These are phyloP conservation scores for Fusarium subglutinans DNA, from an alignment of 2,329 filamentous ascomycete genomes.

Conservation along the genomic window DNA sequence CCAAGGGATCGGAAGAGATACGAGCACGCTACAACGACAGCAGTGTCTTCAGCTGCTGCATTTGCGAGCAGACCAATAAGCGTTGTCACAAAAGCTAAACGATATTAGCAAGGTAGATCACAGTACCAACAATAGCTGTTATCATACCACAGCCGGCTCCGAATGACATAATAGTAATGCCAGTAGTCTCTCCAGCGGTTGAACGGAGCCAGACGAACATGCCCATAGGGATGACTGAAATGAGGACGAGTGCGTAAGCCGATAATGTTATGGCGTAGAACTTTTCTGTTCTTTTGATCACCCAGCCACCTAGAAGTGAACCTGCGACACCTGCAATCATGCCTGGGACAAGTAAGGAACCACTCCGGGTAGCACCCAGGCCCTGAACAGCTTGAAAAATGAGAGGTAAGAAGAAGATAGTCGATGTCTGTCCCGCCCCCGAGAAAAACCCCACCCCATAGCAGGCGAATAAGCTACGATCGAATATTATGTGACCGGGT, in stretches of 20 bases:
- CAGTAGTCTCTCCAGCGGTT: conserved; percentile 62
- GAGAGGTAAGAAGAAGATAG: conserved; percentile 78
- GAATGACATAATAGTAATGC: conserved; percentile 60
- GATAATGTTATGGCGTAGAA: conserved; percentile 75
- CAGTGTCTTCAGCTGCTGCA: conserved; percentile 71
- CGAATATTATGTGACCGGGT: conserved; percentile 77
- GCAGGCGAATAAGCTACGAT: conserved; percentile 71
- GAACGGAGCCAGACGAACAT: conserved; percentile 61
- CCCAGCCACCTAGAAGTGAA: conserved; percentile 69
- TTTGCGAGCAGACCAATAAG: conserved; percentile 79
- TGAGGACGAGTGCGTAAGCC: conserved; percentile 62
- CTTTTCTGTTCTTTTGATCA: conserved; percentile 75
- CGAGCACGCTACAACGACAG: conserved; percentile 79
- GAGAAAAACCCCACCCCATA: conserved; percentile 79
- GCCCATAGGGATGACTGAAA: conserved; percentile 65
- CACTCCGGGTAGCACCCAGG: conserved; percentile 69
- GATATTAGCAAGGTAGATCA: neutral
- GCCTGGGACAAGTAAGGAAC: conserved; percentile 72
- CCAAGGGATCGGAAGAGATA: conserved; percentile 84
- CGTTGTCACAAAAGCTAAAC: conserved; percentile 56
- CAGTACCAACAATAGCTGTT: neutral
- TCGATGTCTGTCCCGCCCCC: conserved; percentile 64
- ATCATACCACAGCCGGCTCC: conserved; percentile 50
- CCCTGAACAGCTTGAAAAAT: conserved; percentile 80
- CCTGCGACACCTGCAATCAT: conserved; percentile 71